Conservation (phyloP, 1,139 yeast genomes). For the Pichia terricola region DNA sequence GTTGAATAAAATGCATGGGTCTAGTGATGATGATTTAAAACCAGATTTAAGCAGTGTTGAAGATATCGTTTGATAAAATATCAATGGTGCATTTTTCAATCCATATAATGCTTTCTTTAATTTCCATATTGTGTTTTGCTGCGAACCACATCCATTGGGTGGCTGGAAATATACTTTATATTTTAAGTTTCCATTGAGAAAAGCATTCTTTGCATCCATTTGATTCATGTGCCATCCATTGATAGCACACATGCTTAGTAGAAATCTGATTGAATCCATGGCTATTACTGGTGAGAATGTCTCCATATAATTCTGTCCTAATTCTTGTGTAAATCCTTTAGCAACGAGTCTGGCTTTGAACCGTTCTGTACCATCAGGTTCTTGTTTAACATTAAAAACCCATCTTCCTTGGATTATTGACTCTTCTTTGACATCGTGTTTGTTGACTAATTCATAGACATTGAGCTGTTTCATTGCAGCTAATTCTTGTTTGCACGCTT, state of each 20-base stretch:
- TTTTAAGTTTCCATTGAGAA: constrained; percentile 9
- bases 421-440: background rate
- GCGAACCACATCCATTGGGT: background rate
- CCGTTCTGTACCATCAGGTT: too few species aligned
- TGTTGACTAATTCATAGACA: background rate
- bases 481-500: constrained; percentile 1
- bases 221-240: constrained; percentile 6
- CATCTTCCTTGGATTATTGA: too few species aligned
- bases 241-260: too few species aligned
- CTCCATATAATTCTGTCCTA: too few species aligned
- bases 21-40: background rate
- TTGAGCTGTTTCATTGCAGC: constrained; percentile 1
- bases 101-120: constrained; percentile 9
- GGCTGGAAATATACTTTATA: constrained; percentile 2
- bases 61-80: constrained; percentile 2
- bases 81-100: constrained; percentile 2
- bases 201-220: constrained; percentile 10
- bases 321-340: constrained; percentile 4
- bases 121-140: constrained; percentile 3
- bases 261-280: too few species aligned
- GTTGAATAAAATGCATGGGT: constrained; percentile 2
- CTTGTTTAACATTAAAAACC: too few species aligned
- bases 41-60: background rate
- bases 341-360: too few species aligned
- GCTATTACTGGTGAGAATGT: too few species aligned